Evolutionary conservation across 345 rosid genomes (phyloP), one percentile per base, ranked within the genome.

Genomic region (Linum trigynum): DNA sequence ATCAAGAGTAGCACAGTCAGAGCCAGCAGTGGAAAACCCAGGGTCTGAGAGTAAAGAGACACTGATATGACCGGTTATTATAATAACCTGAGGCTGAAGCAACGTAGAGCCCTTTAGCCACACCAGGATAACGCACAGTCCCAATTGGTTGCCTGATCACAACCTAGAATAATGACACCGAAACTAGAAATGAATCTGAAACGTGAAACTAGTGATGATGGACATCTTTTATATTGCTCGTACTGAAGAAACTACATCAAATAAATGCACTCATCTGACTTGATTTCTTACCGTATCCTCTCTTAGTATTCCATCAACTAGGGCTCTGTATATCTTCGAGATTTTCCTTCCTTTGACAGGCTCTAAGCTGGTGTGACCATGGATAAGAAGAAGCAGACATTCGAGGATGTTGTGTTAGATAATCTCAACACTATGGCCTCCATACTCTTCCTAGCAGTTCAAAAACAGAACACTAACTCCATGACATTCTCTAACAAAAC

Each of bases 71-170:
- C 3, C 50, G 32, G 32, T 48, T 15, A 48, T 23, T 68, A 57
- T 51, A 63, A 55, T 43, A 23, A 90, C 97, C 97, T 78, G 94
- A 76, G 7, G 77, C 69, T 48, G 89, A 86, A 72, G 98, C 94
- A 75, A 89, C 97, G 71, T 82, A 85, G 41, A 89, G 82, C 71
- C 97, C 97, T 77, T 83, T 84, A 53, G 96, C 96, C 57, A 92
- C 94, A 17, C 94, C 90, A 39, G 91, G 90, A 76, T 87, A 92
- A 67, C 57, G 73, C 63, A 76, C 78, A 55, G 73, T 66, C 79
- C 97, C 98, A 55, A 89, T 86, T 60, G 97, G 94, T 76, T 89
- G 88, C 59, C 69, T 66, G 74, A 92, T 80, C 65, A 77, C 74
- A 51, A 85, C 85, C 97, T 92, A 67, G 32, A 23, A 23, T 23